phyloP scores from a whole-genome alignment of 2,329 filamentous ascomycete species.

The Pseudocercospora eumusae region DNA sequence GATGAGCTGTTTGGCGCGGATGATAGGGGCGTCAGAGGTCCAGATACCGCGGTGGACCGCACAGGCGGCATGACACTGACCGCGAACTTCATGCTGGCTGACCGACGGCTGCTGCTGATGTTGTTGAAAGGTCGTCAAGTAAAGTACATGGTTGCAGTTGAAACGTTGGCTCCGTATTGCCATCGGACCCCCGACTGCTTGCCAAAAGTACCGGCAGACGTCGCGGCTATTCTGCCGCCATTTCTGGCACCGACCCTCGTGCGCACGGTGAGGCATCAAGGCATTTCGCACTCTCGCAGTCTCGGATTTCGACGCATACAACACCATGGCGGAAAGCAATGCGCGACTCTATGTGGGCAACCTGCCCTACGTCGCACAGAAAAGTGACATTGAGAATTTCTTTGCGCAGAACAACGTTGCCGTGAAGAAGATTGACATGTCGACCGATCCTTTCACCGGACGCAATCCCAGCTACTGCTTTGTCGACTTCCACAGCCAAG shows the following conservation, averaged over 20 bases:
- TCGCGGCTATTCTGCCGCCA: too few relatives aligned
- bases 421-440: conserved; percentile 64
- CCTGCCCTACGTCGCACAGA: conserved; percentile 57
- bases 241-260: too few relatives aligned
- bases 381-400: conserved; percentile 52
- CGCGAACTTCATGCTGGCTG: neutral
- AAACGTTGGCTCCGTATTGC: too few relatives aligned
- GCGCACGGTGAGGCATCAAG: too few relatives aligned
- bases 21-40: neutral
- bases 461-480: conserved; percentile 76
- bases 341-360: conserved; percentile 55
- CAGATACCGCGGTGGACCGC: neutral
- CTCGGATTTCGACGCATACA: too few relatives aligned
- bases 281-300: neutral
- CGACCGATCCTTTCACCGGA: conserved; percentile 66
- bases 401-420: conserved; percentile 47
- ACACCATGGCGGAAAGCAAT: too few relatives aligned
- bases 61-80: neutral
- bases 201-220: too few relatives aligned
- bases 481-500: conserved; percentile 62
- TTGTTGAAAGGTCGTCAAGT: too few relatives aligned
- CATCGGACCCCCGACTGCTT: too few relatives aligned
- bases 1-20: neutral
- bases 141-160: too few relatives aligned
- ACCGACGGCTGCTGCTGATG: too few relatives aligned